phyloP scores from a whole-genome alignment of 306 rosid genomes.

The Dalbergia cultrata region DNA sequence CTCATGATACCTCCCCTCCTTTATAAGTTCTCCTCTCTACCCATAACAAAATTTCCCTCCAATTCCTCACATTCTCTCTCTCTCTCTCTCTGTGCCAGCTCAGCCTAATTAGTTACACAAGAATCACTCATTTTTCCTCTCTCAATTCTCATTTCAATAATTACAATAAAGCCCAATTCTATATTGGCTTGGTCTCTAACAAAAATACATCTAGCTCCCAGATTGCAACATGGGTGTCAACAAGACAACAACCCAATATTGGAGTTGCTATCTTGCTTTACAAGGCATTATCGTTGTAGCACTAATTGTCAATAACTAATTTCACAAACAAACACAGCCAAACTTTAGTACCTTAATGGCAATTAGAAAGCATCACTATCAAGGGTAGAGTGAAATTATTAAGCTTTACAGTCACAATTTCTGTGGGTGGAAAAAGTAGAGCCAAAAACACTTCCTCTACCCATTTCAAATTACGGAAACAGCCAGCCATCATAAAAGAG shows the following conservation, averaged over 20 bases:
- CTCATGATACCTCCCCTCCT: too few relatives aligned
- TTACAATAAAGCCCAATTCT: too few relatives aligned
- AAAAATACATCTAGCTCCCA: constrained; percentile 39
- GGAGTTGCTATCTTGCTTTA: constrained; percentile 27
- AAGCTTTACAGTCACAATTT: constrained; percentile 6
- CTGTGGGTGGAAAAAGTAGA: neutral
- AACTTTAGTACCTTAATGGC: constrained; percentile 15
- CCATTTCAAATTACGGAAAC: constrained; percentile 24
- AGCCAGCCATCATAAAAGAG: neutral
- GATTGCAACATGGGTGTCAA: constrained; percentile 33
- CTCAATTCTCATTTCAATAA: too few relatives aligned
- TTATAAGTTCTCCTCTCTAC: too few relatives aligned
- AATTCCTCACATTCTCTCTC: too few relatives aligned
- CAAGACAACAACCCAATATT: constrained; percentile 37
- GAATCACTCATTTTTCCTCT: too few relatives aligned
- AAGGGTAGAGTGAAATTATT: constrained; percentile 16
- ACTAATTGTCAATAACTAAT: constrained; percentile 17
- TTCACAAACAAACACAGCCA: constrained; percentile 36
- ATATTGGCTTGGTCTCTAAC: too few relatives aligned
- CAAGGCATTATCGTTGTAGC: constrained; percentile 29
- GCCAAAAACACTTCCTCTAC: constrained; percentile 27
- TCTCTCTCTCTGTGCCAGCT: too few relatives aligned
- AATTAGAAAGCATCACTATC: neutral
- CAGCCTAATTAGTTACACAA: too few relatives aligned
- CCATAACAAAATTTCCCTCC: too few relatives aligned